phyloP scores from a whole-genome alignment of 768 basidiomycete genomes.

The Macrolepiota albuminosa region DNA sequence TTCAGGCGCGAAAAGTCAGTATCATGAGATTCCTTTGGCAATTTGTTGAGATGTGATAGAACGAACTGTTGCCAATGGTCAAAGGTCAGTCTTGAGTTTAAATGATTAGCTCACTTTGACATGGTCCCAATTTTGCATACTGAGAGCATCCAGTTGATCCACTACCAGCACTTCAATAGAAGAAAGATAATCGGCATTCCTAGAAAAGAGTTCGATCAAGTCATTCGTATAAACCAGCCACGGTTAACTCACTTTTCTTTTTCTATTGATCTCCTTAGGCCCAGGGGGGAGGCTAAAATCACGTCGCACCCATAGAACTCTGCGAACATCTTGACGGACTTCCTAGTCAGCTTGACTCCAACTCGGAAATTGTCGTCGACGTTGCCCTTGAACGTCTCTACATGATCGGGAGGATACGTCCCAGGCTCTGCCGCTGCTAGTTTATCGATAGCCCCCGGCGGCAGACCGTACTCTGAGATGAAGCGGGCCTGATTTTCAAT shows the following conservation, averaged over 20 bases:
- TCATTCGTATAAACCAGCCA: not conserved
- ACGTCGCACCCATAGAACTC: conserved; percentile 91
- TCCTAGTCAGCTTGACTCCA: conserved; percentile 89
- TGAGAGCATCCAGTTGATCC: conserved; percentile 88
- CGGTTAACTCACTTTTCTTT: conserved; percentile 73
- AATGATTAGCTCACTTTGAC: conserved; percentile 60
- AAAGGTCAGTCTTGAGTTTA: not conserved
- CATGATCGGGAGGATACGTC: conserved; percentile 82
- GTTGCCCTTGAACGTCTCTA: conserved; percentile 95
- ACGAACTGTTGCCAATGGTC: conserved; percentile 56
- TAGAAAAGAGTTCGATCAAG: conserved; percentile 19
- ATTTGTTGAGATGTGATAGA: conserved; percentile 76
- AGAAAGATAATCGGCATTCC: conserved; percentile 86
- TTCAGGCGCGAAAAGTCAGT: conserved; percentile 96
- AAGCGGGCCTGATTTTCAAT: conserved; percentile 89
- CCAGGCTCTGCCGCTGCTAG: conserved; percentile 68
- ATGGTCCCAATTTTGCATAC: conserved; percentile 99
- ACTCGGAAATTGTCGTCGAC: conserved; percentile 93
- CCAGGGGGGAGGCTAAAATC: conserved; percentile 90
- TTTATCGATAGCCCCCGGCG: conserved; percentile 76
- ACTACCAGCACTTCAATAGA: conserved; percentile 90
- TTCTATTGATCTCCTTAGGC: conserved; percentile 86
- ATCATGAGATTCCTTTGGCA: conserved; percentile 91
- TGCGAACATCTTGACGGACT: conserved; percentile 86
- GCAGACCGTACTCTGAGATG: conserved; percentile 75